Evolutionary conservation across 208 protist genomes (phyloP), one percentile per base, ranked within the genome.

Genomic region (Spongospora subterranea): DNA sequence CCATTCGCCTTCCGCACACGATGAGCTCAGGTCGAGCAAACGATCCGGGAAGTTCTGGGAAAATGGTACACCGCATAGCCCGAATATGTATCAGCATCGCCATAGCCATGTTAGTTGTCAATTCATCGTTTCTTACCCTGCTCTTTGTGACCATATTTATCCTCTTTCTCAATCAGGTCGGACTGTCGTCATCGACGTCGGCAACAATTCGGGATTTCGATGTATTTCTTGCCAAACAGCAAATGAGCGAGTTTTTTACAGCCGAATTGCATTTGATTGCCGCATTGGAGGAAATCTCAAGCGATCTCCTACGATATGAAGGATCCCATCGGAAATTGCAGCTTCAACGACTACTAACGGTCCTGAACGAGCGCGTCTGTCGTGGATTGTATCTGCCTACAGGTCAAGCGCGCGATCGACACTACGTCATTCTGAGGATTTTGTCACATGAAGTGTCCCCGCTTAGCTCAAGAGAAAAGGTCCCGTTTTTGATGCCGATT

Each of bases 201-300:
- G n/a, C n/a, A n/a, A n/a, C n/a, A n/a, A n/a, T 82, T 6, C 6
- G 71, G 35, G 71, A 82, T 43, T 82, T 82, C 71, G 71, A 82
- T n/a, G 40, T 82, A 13, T 82, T 82, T 35, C n/a, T 82, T 6
- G 71, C 71, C n/a, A 82, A 82, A 43, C 71, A 82, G 71, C 71
- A 82, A 43, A 82, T 82, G 71, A 82, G 71, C n/a, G 71, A 82
- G 35, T 82, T 82, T 43, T 82, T 82, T n/a, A 82, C 71, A 35
- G 71, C 71, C n/a, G 71, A 82, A 82, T 43, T 82, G 35, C 71
- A 82, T 43, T 43, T 82, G 71, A 82, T 82, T 43, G 71, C 71
- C 35, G 71, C n/a, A 6, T 82, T 82, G 71, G 35, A 82, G 71
- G 71, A 82, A 20, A 6, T 82, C 6, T 82, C 71, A n/a, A 82